These are phyloP conservation scores for Colletotrichum sp. DNA, from an alignment of 2,329 filamentous ascomycete genomes.

Conservation along the genomic window DNA sequence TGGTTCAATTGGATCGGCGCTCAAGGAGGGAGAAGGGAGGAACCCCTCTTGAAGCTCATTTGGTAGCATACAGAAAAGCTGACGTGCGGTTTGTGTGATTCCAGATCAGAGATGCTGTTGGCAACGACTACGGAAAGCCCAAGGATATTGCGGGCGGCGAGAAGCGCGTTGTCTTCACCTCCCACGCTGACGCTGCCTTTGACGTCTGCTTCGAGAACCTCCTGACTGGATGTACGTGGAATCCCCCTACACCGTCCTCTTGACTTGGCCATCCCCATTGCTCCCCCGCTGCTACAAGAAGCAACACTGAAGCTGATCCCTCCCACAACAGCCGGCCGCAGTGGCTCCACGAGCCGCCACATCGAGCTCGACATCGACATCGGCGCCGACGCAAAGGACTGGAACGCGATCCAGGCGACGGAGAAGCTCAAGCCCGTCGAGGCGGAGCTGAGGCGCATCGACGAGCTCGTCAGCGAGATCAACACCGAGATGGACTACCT, in stretches of 20 bases:
- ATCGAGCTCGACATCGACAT: constrained; percentile 96
- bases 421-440: constrained; percentile 99
- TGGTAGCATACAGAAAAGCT: background rate
- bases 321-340: constrained; percentile 34
- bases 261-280: background rate
- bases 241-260: background rate
- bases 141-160: constrained; percentile 94
- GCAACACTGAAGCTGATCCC: constrained; percentile 21
- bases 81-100: background rate
- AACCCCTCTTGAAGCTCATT: background rate
- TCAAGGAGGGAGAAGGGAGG: background rate
- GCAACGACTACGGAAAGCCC: constrained; percentile 93
- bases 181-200: constrained; percentile 88
- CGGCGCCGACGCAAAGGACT: constrained; percentile 96
- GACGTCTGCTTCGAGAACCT: constrained; percentile 96
- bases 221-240: constrained; percentile 69
- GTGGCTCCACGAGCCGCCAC: constrained; percentile 65
- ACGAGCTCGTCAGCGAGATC: constrained; percentile 88
- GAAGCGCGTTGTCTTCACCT: constrained; percentile 91
- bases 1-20: background rate
- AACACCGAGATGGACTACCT: constrained; percentile 97
- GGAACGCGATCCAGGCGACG: constrained; percentile 92
- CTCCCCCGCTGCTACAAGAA: background rate
- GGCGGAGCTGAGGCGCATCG: constrained; percentile 89
- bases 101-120: constrained; percentile 92